Evolutionary conservation across 331 rosid genomes (phyloP).

Genomic region (Cydonia oblonga): DNA sequence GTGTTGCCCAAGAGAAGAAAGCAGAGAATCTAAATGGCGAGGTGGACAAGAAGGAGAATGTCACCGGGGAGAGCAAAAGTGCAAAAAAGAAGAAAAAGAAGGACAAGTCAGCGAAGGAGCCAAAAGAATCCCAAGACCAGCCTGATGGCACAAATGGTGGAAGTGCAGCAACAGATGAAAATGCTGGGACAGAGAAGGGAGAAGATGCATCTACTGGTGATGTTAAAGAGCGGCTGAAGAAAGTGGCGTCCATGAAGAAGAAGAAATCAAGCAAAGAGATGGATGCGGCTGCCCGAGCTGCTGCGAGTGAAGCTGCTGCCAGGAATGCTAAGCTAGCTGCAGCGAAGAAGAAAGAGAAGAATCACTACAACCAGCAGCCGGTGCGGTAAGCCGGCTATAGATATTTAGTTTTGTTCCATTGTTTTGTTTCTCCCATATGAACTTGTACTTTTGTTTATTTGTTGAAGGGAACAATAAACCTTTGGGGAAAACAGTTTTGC

Average conservation of each 20-base stretch:
- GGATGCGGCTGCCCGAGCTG: slow-evolving; percentile 71
- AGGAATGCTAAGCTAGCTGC: slow-evolving; percentile 58
- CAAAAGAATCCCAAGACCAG: slow-evolving; percentile 43
- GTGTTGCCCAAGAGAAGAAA: slow-evolving; percentile 26
- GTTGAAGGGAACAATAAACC: slow-evolving; percentile 21
- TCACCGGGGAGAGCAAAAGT: slow-evolving; percentile 42
- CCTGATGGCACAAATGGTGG: slow-evolving; percentile 19
- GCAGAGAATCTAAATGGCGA: slow-evolving; percentile 23
- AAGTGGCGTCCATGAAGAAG: slow-evolving; percentile 53
- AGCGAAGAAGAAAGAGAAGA: slow-evolving; percentile 66
- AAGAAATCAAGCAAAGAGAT: slow-evolving; percentile 65
- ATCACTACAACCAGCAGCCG: slow-evolving; percentile 67
- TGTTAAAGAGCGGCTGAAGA: slow-evolving; percentile 62
- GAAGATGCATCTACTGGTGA: slow-evolving; percentile 40
- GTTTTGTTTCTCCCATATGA: slow-evolving; percentile 16
- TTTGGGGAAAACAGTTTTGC: slow-evolving; percentile 18
- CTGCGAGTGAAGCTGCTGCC: slow-evolving; percentile 65
- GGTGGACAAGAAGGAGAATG: slow-evolving; percentile 40
- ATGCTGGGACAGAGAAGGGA: slow-evolving; percentile 31
- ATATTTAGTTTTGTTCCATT: slow-evolving; percentile 4
- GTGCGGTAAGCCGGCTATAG: slow-evolving; percentile 41
- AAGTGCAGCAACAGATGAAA: slow-evolving; percentile 20
- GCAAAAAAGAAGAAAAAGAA: slow-evolving; percentile 68
- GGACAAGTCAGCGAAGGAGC: slow-evolving; percentile 57
- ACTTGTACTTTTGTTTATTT: slow-evolving; percentile 19